Evolutionary conservation across 2,329 filamentous ascomycete species (phyloP).

Genomic region (Elsinoe fawcettii): DNA sequence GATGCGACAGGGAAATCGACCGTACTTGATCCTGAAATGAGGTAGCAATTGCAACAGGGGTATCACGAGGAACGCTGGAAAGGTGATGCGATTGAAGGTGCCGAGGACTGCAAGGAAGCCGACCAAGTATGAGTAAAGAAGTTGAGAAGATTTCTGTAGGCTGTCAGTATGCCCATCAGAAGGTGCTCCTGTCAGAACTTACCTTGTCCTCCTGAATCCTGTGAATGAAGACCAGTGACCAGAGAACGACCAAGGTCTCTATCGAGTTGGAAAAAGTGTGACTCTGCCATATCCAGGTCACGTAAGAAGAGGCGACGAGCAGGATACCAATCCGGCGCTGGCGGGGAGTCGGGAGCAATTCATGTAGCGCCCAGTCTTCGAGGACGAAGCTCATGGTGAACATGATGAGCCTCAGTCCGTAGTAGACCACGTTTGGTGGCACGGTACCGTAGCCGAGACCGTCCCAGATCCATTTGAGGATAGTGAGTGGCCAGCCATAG

Average conservation of each 20-base stretch:
- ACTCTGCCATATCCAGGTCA: constrained; percentile 97
- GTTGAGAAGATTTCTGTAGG: constrained; percentile 61
- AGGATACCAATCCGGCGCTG: constrained; percentile 66
- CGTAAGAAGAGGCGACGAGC: constrained; percentile 89
- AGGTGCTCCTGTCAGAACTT: constrained; percentile 28
- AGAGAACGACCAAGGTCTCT: constrained; percentile 85
- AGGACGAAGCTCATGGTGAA: constrained; percentile 92
- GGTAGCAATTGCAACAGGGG: constrained; percentile 76
- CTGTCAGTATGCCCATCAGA: not conserved
- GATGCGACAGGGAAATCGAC: constrained; percentile 16
- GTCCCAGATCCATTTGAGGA: constrained; percentile 86
- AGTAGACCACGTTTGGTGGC: constrained; percentile 80
- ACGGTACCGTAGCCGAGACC: constrained; percentile 73
- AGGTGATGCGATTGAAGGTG: constrained; percentile 93
- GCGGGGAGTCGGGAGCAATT: constrained; percentile 70
- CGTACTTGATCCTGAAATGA: constrained; percentile 73
- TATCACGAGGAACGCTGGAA: constrained; percentile 83
- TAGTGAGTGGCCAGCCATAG: constrained; percentile 87
- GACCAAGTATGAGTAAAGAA: constrained; percentile 67
- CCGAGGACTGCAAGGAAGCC: constrained; percentile 78
- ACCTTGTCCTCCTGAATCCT: constrained; percentile 76
- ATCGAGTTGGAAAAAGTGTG: constrained; percentile 98
- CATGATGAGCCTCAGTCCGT: constrained; percentile 81
- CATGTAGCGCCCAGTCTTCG: constrained; percentile 94
- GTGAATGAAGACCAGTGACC: constrained; percentile 86